Evolutionary conservation across 2,329 filamentous ascomycete genomes (phyloP), one percentile per base, ranked within the genome.

Genomic region (Monosporascus sp.): DNA sequence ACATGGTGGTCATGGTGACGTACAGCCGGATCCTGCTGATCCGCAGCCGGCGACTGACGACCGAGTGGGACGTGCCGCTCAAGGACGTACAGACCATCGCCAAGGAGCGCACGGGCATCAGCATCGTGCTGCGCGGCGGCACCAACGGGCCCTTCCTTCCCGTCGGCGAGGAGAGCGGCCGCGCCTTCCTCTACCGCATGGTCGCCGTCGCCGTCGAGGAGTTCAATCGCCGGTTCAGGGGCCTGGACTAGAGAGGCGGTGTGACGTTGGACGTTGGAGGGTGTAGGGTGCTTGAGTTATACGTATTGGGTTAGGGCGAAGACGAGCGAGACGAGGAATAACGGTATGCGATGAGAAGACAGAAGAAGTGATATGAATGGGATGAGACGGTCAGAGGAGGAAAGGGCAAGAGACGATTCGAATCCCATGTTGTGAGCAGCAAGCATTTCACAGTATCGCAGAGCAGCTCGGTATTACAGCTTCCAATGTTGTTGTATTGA

Each of bases 1-100:
- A 95, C 68, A 88, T 91, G 78, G 85, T 93, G 53, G 87, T 92
- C 48, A 90, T 97, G 83, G 81, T 99, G 56, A 97, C 90, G 9
- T 94, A 89, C 69, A 81, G 83, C 59, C 84, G 90, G 4, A 96
- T 99, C 68, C 84, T 99, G 79, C 83, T 97, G 52, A 90, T 99
- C 57, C 84, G 91, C 61, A 91, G 89, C 50, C 88, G 91, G 75
- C 87, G 88, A 66, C 78, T 99, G 64, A 86, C 84, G 51, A 92
- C 86, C 19, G 93, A 97, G 72, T 99, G 94, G 94, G 94, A 99
- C 66, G 91, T 97, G 11, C 89, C 91, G 26, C 79, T 99, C 60
- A 97, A 94, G 67, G 94, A 99, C 69, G 85, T 99, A 20, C 92
- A 97, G 77, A 97, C 92, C 0, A 97, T 99, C 60, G 89, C 87